Percentiles rank a stretch among this genome's conserved stretches.
Evolutionary conservation across 2,329 filamentous ascomycete species (phyloP).

Genomic region (Lachnellula subtilissima): DNA sequence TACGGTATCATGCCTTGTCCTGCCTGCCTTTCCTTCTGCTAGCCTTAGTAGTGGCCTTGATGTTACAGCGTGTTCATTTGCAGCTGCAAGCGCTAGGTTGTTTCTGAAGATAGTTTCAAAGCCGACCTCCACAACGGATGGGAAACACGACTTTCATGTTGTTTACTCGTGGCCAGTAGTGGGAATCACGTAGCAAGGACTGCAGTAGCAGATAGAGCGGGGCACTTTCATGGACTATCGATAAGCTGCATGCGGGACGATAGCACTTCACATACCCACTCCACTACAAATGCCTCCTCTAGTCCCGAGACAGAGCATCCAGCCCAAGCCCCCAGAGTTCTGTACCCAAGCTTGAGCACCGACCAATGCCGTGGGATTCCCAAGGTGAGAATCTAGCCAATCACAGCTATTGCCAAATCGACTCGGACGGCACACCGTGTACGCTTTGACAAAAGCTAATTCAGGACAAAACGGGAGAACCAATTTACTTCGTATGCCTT

Average conservation of each 20-base stretch:
- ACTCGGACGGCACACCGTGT: background rate
- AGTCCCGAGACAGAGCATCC: too few species aligned
- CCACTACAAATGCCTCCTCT: too few species aligned
- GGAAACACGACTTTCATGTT: background rate
- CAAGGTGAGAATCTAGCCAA: background rate
- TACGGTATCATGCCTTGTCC: too few species aligned
- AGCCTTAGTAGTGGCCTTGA: background rate
- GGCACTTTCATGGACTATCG: background rate
- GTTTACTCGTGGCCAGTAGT: background rate
- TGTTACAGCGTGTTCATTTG: background rate
- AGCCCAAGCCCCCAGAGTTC: too few species aligned
- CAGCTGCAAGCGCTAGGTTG: background rate
- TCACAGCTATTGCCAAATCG: background rate
- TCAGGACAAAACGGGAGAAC: background rate
- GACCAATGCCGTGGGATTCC: slow-evolving; percentile 3
- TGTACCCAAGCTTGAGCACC: background rate
- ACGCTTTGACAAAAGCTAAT: background rate
- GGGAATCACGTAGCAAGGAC: background rate
- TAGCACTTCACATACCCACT: background rate
- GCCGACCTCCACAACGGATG: background rate
- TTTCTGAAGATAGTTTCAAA: background rate
- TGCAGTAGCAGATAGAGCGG: background rate
- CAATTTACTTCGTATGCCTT: background rate
- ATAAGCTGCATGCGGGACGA: background rate
- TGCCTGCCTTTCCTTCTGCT: too few species aligned